phyloP scores from a whole-genome alignment of 345 rosid genomes.

The Populus pruinosa region DNA sequence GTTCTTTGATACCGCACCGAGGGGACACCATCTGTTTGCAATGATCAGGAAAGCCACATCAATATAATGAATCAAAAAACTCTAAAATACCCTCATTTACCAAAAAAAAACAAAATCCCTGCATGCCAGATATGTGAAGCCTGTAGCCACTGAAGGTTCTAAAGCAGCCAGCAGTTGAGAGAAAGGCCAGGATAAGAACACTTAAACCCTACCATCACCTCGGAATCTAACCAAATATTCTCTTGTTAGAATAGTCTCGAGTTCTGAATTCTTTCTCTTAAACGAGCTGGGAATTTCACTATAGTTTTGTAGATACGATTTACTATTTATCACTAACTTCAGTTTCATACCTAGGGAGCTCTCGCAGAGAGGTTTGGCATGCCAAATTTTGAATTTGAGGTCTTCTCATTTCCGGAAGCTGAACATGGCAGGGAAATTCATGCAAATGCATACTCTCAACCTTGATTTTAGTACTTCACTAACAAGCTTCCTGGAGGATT shows the following conservation, averaged over 20 bases:
- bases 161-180: background rate
- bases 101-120: background rate
- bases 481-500: slow-evolving; percentile 66
- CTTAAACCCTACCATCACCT: background rate
- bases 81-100: background rate
- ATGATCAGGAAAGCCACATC: background rate
- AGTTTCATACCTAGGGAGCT: slow-evolving; percentile 52
- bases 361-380: slow-evolving; percentile 60
- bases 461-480: slow-evolving; percentile 65
- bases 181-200: background rate
- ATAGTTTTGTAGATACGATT: background rate
- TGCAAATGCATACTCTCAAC: slow-evolving; percentile 56
- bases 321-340: slow-evolving; percentile 15
- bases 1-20: background rate
- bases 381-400: slow-evolving; percentile 68
- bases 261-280: background rate
- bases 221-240: background rate
- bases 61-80: background rate
- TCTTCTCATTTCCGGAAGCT: slow-evolving; percentile 62
- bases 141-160: background rate
- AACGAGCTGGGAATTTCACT: background rate
- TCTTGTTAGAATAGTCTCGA: background rate
- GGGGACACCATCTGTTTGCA: background rate
- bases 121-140: background rate
- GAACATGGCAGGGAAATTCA: slow-evolving; percentile 76